Conservation (phyloP, 371 early-diverging fungal genomes). For the Mortierella sp. region DNA sequence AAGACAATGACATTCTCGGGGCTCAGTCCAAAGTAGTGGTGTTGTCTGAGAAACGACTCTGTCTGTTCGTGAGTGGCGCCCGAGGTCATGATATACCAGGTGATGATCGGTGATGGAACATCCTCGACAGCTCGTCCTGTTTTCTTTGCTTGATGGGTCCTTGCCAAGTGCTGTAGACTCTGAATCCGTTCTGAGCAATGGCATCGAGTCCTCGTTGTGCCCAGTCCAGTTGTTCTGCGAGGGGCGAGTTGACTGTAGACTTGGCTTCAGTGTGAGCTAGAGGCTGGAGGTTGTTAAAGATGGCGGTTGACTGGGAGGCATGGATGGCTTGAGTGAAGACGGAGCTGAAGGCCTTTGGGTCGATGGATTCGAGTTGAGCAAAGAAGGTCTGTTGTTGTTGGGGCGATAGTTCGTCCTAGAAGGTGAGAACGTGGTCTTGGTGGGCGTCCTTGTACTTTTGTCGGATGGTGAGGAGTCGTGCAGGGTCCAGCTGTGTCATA, state of each 20-base stretch:
- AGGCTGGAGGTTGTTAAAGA: constrained; percentile 46
- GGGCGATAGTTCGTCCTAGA: constrained; percentile 60
- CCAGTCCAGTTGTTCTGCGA: constrained; percentile 58
- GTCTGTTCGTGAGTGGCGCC: constrained; percentile 80
- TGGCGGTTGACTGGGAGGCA: constrained; percentile 17
- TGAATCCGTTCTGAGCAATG: constrained; percentile 77
- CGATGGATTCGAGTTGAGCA: constrained; percentile 60
- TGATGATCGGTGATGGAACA: constrained; percentile 63
- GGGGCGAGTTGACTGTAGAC: constrained; percentile 45
- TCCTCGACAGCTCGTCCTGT: constrained; percentile 22
- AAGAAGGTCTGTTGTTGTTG: constrained; percentile 58
- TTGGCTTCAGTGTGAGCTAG: constrained; percentile 60
- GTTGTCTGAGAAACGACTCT: constrained; percentile 70
- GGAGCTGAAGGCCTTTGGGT: constrained; percentile 64
- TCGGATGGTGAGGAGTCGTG: constrained; percentile 16
- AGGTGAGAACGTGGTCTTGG: constrained; percentile 72
- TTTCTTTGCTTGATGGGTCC: constrained; percentile 5
- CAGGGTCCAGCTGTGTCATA: constrained; percentile 13
- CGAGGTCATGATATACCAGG: constrained; percentile 89
- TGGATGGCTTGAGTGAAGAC: constrained; percentile 64
- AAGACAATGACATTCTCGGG: constrained; percentile 78
- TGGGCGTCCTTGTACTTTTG: constrained; percentile 61
- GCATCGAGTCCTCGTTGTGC: constrained; percentile 59
- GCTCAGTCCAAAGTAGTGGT: constrained; percentile 81
- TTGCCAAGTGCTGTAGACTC: constrained; percentile 67